Conservation (phyloP, 139 green algal genomes). For the Raphidocelis subcapitata region DNA sequence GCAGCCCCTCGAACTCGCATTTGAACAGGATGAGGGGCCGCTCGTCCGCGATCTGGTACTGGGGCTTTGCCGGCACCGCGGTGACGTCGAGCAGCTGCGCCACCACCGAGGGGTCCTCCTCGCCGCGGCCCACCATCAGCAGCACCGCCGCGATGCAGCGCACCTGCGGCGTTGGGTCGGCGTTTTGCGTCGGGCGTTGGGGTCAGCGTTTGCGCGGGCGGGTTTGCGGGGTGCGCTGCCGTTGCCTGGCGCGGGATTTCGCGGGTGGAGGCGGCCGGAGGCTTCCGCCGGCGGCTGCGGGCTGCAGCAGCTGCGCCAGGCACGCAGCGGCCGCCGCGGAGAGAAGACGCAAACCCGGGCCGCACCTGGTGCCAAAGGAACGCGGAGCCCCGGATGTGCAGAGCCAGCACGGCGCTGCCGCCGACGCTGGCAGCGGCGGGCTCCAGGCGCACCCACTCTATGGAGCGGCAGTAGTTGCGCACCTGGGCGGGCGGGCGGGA, state of each 20-base stretch:
- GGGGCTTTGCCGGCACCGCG: conserved; percentile 67
- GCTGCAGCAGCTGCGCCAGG: no score
- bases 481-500: conserved; percentile 40
- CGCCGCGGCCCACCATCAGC: conserved; percentile 81
- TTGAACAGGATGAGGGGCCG: conserved; percentile 75
- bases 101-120: conserved; percentile 77
- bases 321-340: no score
- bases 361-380: conserved; percentile 94
- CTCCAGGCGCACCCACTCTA: conserved; percentile 54
- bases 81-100: conserved; percentile 72
- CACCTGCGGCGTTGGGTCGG: conserved; percentile 71
- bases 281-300: no score
- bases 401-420: conserved; percentile 36
- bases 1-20: background rate
- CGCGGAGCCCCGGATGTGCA: conserved; percentile 66
- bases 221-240: no score
- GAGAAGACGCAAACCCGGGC: background rate
- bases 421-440: background rate
- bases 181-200: no score
- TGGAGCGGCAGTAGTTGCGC: conserved; percentile 57
- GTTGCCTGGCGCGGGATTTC: no score
- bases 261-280: no score
- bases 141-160: conserved; percentile 93
- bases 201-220: no score
- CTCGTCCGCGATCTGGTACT: conserved; percentile 81